Base-by-base conservation (phyloP, 2,329 filamentous ascomycete species). In the Aspergillus sclerotialis region DNA sequence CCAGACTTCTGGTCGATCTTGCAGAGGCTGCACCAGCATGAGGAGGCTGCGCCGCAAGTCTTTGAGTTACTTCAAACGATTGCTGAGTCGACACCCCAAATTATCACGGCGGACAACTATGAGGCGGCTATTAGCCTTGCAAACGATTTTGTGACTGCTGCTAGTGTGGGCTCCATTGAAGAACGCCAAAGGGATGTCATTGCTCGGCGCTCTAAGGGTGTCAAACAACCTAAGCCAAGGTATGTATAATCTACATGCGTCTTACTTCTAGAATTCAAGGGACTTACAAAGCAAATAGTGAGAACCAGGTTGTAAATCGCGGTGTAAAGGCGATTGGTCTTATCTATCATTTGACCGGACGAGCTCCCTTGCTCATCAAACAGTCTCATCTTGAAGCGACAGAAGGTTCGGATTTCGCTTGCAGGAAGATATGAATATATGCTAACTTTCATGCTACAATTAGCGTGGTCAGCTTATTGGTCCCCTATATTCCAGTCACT, bases 381-480 rank as follows among this genome's bases (percentile, higher is more conserved):
- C 86, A 94, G 55, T 95, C 89, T 14, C 90, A 95, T 51, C 77
- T 96, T 2, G 92, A 95, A 55, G 82, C 76, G 39, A 85, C 73
- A 39, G 84, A 94, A 72, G 83, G 83, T 84, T 63, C 41, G 69
- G 45, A 28, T 18, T 28, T 12, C 11, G 9, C 6, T 7, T 35
- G 1, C 25, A 13, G 3, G 12, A 9, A 13, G 5, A 24, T 16
- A 18, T 14, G 24, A 15, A 18, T 23, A 8, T 23, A 11, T 21
- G 29, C 42, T 53, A 35, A 50, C 27, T 6, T 32, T 3, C 18
- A 36, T 27, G 7, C 14, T 15, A 28, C 23, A 24, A 23, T 7
- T 43, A 84, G 92, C 92, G 10, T 98, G 92, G 92, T 88, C 87
- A 32, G 87, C 92, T 7, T 98, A 98, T 60, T 98, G 92, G 92